Base-by-base conservation (phyloP, 805 yeast species). In the Starmerella gropengiesseri region DNA sequence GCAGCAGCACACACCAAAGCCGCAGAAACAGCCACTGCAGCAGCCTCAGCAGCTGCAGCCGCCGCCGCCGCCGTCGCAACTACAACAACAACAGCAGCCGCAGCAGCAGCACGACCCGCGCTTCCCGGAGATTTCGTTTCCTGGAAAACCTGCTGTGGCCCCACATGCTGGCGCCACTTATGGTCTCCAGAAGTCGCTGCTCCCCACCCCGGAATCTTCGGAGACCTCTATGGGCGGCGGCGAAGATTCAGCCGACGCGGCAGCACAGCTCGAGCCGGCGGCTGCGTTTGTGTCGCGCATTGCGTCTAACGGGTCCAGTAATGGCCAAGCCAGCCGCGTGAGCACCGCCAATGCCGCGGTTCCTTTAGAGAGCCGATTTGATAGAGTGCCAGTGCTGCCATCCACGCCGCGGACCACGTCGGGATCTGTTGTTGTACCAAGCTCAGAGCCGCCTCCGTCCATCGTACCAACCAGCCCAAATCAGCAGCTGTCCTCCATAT, bases 401-500 rank as follows among this genome's bases (percentile, higher is more conserved):
- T 22, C 12, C n/a, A 32, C 30, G 38, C 48, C 33, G 21, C 47
- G 28, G 26, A 32, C 27, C 17, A 9, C 36, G 16, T 32, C 36
- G 16, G 27, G 27, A 9, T 27, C 36, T 6, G 18, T 32, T 9
- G 7, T 14, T 4, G 17, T 27, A 12, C 36, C 36, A 11, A 9
- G 7, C 13, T 13, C 35, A 5, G 35, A 31, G 25, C 23, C 13
- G 18, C 25, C 35, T 4, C n/a, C 8, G 12, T 18, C 31, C 13
- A 30, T 12, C 4, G 36, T 29, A 4, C n/a, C 31, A 4, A 19
- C 20, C 3, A 29, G 23, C 20, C 40, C 18, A 17, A 36, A 18
- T n/a, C 43, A 29, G 28, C 44, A 29, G 20, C 38, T 43, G 23
- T 13, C 25, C 29, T 45, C 56, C 26, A 28, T 54, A 30, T 37